Evolutionary conservation across 2,329 filamentous ascomycete species (phyloP).

Genomic region (Chaetomium sp.): DNA sequence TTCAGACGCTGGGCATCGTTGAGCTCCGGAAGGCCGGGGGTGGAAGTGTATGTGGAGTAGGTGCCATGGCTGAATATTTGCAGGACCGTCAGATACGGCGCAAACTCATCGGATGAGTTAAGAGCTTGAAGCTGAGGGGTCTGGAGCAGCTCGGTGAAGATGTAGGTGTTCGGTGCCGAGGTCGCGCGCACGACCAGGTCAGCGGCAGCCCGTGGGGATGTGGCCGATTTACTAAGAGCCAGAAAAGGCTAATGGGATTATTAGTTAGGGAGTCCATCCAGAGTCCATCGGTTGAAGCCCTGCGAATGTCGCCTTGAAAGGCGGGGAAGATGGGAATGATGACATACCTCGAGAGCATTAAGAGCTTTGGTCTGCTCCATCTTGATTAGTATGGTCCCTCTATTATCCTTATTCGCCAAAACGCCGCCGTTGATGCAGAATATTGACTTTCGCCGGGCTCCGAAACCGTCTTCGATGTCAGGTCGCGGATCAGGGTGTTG

Average conservation of each 20-base stretch:
- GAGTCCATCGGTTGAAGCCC: background rate
- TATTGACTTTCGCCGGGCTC: background rate
- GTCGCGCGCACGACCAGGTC: constrained; percentile 88
- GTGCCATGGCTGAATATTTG: constrained; percentile 93
- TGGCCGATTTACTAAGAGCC: constrained; percentile 82
- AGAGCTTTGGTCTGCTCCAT: constrained; percentile 77
- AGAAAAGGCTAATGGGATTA: constrained; percentile 74
- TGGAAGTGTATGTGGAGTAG: constrained; percentile 68
- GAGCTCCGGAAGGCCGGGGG: constrained; percentile 65
- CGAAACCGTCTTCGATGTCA: constrained; percentile 16
- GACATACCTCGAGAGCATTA: constrained; percentile 62
- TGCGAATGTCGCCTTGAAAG: background rate
- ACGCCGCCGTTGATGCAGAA: constrained; percentile 25
- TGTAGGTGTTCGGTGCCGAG: constrained; percentile 83
- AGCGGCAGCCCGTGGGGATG: constrained; percentile 78
- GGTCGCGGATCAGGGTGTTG: constrained; percentile 4
- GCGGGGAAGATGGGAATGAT: constrained; percentile 11
- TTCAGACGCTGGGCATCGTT: constrained; percentile 75
- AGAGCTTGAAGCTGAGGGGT: constrained; percentile 78
- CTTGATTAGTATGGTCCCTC: background rate
- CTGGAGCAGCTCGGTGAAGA: constrained; percentile 92
- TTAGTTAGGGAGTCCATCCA: background rate
- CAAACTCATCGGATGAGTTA: constrained; percentile 57
- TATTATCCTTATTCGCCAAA: background rate
- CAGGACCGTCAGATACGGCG: constrained; percentile 68